phyloP scores from a whole-genome alignment of 441 rosid species.

The Erodium moschatum region DNA sequence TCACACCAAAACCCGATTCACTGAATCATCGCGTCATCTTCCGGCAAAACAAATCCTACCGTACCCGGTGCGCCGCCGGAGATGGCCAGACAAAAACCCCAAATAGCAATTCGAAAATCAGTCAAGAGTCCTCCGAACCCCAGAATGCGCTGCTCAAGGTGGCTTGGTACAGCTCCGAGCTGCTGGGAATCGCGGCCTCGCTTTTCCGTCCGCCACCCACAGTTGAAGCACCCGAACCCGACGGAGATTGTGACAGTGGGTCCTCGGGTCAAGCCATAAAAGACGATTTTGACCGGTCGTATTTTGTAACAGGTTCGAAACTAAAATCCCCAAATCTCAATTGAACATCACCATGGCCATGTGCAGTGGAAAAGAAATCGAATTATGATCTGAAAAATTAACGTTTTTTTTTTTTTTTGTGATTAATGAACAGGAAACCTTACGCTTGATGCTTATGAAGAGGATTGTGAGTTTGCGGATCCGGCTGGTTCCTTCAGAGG shows the following conservation, averaged over 20 bases:
- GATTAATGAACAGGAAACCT: slow-evolving; percentile 43
- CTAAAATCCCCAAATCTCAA: neutral
- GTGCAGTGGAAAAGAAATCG: too few relatives aligned
- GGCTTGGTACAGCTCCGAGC: slow-evolving; percentile 94
- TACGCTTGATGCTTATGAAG: slow-evolving; percentile 63
- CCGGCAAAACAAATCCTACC: slow-evolving; percentile 24
- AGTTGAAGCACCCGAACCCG: slow-evolving; percentile 19
- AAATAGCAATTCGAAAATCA: slow-evolving; percentile 27
- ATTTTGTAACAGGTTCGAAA: slow-evolving; percentile 68
- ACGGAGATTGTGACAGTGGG: too few relatives aligned
- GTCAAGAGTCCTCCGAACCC: slow-evolving; percentile 29
- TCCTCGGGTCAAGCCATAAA: too few relatives aligned
- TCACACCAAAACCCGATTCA: slow-evolving; percentile 25
- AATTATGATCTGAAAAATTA: neutral
- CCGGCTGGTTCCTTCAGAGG: slow-evolving; percentile 94
- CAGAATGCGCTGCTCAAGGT: slow-evolving; percentile 63
- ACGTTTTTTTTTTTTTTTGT: neutral
- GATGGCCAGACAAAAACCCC: slow-evolving; percentile 18
- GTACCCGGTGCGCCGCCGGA: slow-evolving; percentile 30
- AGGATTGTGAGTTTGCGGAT: slow-evolving; percentile 86
- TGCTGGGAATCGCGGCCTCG: slow-evolving; percentile 82
- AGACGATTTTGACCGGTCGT: slow-evolving; percentile 66
- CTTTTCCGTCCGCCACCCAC: slow-evolving; percentile 41
- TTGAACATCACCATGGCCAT: neutral
- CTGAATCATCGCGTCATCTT: slow-evolving; percentile 13